Evolutionary conservation across 805 yeast genomes (phyloP), one percentile per base, ranked within the genome.

Genomic region (Starmerella floricola): DNA sequence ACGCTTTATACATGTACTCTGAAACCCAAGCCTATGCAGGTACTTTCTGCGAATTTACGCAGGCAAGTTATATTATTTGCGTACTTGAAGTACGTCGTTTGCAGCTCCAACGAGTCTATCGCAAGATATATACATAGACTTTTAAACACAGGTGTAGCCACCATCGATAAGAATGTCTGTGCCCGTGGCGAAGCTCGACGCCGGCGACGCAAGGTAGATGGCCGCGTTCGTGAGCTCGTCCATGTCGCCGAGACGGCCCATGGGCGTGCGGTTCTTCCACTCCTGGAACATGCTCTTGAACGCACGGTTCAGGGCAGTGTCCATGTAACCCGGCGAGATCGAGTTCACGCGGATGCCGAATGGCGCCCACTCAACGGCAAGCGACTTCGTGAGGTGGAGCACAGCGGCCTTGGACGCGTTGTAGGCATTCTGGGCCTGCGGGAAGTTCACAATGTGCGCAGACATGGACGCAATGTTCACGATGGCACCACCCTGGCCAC

Each of bases 341-440:
- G 79, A 69, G 69, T 77, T 76, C 54, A 76, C 78, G 53, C 82
- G 68, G 55, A 75, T 76, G 59, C 69, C 69, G 66, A 72, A 71
- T 46, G 72, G 73, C 40, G 83, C 82, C 83, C 83, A 76, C 62
- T 76, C 83, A 46, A 78, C 76, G 26, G 82, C 80, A 51, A 76
- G 69, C n/a, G 80, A 73, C 60, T 73, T 67, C 55, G 68, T 74
- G 62, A 77, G 67, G 62, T 77, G 83, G 49, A 72, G 70, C 30
- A 77, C 83, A 46, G 76, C 83, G 26, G 83, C 82, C 67, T 77
- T 76, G 54, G 80, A 72, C 65, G 78, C 79, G 63, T 77, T 77
- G 68, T 76, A 77, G 59, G 79, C 77, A 48, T 69, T 62, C 62
- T 76, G 82, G 11, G 80, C 80, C 62, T 76, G 81, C 32, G 83